A percentile compares a stretch with the other conserved stretches of the same genome.
These are phyloP conservation scores for Arthrobotrys conoides DNA, from an alignment of 2,329 filamentous ascomycete species.

Conservation along the genomic window DNA sequence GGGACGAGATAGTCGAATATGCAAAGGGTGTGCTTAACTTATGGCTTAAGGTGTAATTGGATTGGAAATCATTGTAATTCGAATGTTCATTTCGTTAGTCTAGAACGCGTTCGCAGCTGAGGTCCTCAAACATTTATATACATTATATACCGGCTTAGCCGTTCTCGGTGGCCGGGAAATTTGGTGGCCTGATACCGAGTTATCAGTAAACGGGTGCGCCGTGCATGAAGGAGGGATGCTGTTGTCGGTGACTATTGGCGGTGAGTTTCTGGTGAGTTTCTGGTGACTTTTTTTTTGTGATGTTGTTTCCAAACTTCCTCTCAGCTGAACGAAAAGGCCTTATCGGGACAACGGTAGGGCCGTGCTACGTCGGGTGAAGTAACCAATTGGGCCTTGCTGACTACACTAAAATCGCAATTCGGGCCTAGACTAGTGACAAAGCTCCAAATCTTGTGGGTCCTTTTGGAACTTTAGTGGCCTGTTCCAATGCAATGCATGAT, in stretches of 20 bases:
- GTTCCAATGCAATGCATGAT: slow-evolving; percentile 5
- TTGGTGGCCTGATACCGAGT: slow-evolving; percentile 4
- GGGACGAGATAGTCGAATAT: slow-evolving; percentile 96
- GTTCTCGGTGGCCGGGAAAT: slow-evolving; percentile 14
- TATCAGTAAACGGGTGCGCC: slow-evolving; percentile 5
- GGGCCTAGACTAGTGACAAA: slow-evolving; percentile 12
- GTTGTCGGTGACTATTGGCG: neutral
- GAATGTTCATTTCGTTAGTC: slow-evolving; percentile 12
- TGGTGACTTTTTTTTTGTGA: slow-evolving; percentile 7
- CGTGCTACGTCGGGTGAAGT: neutral
- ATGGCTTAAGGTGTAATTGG: slow-evolving; percentile 79
- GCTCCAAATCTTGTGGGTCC: neutral
- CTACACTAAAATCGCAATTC: slow-evolving; percentile 5
- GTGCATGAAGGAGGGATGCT: neutral
- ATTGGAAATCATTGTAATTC: slow-evolving; percentile 17
- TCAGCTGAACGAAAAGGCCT: slow-evolving; percentile 10
- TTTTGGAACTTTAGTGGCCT: neutral
- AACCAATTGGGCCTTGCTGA: neutral
- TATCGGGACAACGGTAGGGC: neutral
- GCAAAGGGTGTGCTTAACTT: slow-evolving; percentile 84
- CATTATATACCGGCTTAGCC: slow-evolving; percentile 10
- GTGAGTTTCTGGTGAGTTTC: slow-evolving; percentile 1
- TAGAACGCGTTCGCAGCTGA: slow-evolving; percentile 26
- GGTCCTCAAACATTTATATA: neutral
- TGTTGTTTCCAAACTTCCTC: neutral